These are phyloP conservation scores for Rhexocercosporidium sp. DNA, from an alignment of 2,329 filamentous ascomycete species.

Conservation along the genomic window DNA sequence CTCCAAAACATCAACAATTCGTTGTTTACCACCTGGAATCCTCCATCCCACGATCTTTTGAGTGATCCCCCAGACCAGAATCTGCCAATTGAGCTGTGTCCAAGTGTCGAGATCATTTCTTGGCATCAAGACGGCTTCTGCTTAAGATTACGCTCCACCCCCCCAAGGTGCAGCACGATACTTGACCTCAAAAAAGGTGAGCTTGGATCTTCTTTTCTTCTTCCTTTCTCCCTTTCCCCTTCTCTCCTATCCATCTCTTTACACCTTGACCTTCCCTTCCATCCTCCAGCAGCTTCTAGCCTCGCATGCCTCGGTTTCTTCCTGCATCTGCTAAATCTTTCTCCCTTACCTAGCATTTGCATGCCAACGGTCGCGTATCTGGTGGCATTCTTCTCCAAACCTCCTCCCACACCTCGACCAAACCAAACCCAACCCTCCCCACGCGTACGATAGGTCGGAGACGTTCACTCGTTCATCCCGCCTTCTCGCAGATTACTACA, in stretches of 20 bases:
- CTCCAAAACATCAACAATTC: constrained; percentile 8
- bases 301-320: constrained; percentile 4
- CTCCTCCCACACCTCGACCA: constrained; percentile 30
- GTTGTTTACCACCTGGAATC: constrained; percentile 15
- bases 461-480: constrained; percentile 46
- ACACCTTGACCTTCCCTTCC: background rate
- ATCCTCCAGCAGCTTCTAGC: background rate
- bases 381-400: constrained; percentile 36
- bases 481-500: constrained; percentile 32
- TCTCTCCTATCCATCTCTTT: background rate
- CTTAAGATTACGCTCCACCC: constrained; percentile 36
- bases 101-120: constrained; percentile 22
- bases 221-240: background rate
- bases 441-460: constrained; percentile 40
- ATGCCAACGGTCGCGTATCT: constrained; percentile 42
- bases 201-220: constrained; percentile 11
- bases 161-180: constrained; percentile 19
- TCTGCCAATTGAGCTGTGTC: constrained; percentile 15
- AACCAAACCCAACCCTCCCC: constrained; percentile 25
- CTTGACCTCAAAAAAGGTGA: constrained; percentile 28
- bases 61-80: constrained; percentile 13
- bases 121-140: constrained; percentile 19
- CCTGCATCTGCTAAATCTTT: constrained; percentile 36
- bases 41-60: constrained; percentile 25
- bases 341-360: constrained; percentile 40